Evolutionary conservation across 2,329 filamentous ascomycete genomes (phyloP), one percentile per base, ranked within the genome.

Genomic region (Neoarthrinium moseri): DNA sequence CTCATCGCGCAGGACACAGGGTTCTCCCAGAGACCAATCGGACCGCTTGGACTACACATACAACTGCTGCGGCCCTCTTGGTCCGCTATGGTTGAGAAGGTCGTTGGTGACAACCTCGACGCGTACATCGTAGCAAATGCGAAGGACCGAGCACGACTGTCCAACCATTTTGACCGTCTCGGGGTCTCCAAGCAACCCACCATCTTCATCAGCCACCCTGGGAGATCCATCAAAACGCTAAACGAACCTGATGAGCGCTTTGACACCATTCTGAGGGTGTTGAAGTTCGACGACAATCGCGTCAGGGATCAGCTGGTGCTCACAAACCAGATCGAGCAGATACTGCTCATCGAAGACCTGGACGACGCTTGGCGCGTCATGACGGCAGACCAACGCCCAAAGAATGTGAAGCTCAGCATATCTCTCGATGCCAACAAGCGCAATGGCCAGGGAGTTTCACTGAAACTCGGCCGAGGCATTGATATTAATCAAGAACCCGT

Each of bases 251-350:
- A 89, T 51, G 51, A 69, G 12, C 67, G 75, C 3, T 87, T 88
- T 46, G 80, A 89, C 54, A 99, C 94, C 0, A 84, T 92, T 51
- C 70, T 96, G 36, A 80, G 89, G 41, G 82, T 89, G 1, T 73
- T 99, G 43, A 85, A 90, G 65, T 87, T 97, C 51, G 88, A 94
- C 50, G 83, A 92, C 54, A 80, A 87, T 17, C 68, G 87, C 34
- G 85, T 96, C 17, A 84, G 84, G 40, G 87, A 90, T 50, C 85
- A 91, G 48, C 72, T 97, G 37, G 86, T 99, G 58, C 94, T 97
- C 62, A 86, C 84, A 51, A 79, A 90, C 55, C 69, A 72, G 6
- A 89, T 96, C 43, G 94, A 99, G 51, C 91, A 96, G 63, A 82
- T 86, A 6, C 80, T 96, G 5, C 73, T 99, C 1, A 82, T 96